Evolutionary conservation across 1,284 basidiomycete genomes (phyloP), one percentile per base, ranked within the genome.

Genomic region (Stygiomarasmius scandens): DNA sequence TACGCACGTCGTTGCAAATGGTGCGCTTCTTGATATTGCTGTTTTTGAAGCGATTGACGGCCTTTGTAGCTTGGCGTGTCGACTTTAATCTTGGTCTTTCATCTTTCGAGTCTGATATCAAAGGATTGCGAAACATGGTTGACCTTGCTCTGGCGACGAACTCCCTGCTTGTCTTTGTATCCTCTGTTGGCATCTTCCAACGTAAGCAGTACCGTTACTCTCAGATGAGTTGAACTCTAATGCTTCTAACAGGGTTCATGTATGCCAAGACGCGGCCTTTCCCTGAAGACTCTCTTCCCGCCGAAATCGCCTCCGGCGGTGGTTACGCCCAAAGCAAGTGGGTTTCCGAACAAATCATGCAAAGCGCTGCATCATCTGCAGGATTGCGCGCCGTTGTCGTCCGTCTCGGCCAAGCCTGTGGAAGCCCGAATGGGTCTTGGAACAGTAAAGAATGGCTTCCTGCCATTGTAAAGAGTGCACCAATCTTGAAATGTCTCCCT

Each of bases 401-500:
- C 5, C 56, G 56, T 46, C 16, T 52, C n/a, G 61, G 64, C 9
- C 64, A 66, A 47, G 58, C 54, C 51, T 60, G 64, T 56, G 73
- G 71, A 47, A 41, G 38, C 38, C 56, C 22, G 48, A 63, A 49
- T 49, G 71, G 72, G 1, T 54, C 52, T 27, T 74, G 72, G 71
- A 72, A 69, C 49, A 29, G 60, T 19, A 57, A 55, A 16, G 69
- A 74, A 20, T 56, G 55, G 55, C 16, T 56, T 5, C 55, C 55
- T 9, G 45, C 46, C 49, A 36, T 56, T 10, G 34, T 56, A 11
- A 56, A 45, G 45, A 55, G 65, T 43, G 45, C 63, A 19, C 36
- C 47, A 24, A 47, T 61, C 22, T 38, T 73, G n/a, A 62, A 61
- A 10, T 66, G 61, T 51, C 29, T 75, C 1, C 74, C 74, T 0